Evolutionary conservation across 73 alveolate genomes (phyloP).

Genomic region (Paramecium primaurelia): DNA sequence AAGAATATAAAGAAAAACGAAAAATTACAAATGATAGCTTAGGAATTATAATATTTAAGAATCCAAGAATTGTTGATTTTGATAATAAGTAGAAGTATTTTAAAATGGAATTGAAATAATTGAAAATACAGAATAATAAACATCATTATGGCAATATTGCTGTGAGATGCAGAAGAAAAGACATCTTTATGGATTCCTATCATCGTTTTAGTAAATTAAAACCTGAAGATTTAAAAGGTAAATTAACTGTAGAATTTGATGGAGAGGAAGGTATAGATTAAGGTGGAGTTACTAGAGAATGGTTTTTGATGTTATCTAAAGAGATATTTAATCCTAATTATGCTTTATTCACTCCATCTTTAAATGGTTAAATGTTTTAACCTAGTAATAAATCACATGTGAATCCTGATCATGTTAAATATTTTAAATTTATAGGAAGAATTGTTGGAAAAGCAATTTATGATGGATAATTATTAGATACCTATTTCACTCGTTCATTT

Average conservation of each 20-base stretch:
- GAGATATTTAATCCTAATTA: conserved; percentile 98
- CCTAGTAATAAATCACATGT: conserved; percentile 70
- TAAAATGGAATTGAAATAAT: conserved; percentile 4
- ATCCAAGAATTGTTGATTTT: conserved; percentile 48
- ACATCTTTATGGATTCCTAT: conserved; percentile 50
- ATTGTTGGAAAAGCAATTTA: conserved; percentile 94
- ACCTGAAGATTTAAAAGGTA: conserved; percentile 42
- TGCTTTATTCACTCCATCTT: conserved; percentile 70
- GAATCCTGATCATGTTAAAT: conserved; percentile 86
- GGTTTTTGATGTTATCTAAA: conserved; percentile 93
- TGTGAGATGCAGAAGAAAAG: conserved; percentile 50
- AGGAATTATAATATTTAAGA: conserved; percentile 30
- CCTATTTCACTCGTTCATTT: conserved; percentile 95
- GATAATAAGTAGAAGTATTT: conserved; percentile 47
- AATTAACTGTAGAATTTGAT: conserved; percentile 69
- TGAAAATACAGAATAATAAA: background rate
- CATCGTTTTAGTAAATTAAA: conserved; percentile 13
- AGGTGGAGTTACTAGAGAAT: conserved; percentile 99
- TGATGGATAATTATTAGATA: conserved; percentile 93
- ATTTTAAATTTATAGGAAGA: conserved; percentile 98
- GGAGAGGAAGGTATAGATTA: conserved; percentile 99
- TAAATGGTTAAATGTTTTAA: conserved; percentile 47
- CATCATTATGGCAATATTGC: background rate
- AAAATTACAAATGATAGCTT: conserved; percentile 3
- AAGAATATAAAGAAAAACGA: background rate